These are phyloP conservation scores for Decorospora gaudefroyi DNA, from an alignment of 2,329 filamentous ascomycete species.

Conservation along the genomic window DNA sequence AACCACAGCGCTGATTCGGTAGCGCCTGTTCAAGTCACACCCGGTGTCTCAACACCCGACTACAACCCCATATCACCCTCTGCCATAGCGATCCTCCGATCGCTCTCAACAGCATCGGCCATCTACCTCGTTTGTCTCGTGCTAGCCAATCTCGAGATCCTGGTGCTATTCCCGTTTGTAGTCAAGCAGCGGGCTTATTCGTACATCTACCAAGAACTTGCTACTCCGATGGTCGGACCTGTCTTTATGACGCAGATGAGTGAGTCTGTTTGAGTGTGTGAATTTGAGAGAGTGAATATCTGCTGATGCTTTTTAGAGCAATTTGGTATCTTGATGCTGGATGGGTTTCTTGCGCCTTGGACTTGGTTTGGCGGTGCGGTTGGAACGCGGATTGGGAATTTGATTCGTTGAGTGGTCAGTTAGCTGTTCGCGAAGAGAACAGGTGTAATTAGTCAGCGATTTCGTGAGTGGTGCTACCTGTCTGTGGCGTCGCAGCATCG, in stretches of 20 bases:
- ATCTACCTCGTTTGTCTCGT: not conserved
- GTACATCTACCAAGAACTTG: not conserved
- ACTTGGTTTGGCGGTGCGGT: not conserved
- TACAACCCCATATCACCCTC: not conserved
- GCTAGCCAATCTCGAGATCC: not conserved
- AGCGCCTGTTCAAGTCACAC: no score
- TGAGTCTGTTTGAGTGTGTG: not conserved
- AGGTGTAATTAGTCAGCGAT: no score
- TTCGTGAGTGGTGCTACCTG: no score
- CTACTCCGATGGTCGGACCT: not conserved
- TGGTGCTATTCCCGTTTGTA: not conserved
- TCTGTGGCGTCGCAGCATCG: not conserved
- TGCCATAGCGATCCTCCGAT: not conserved
- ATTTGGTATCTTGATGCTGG: not conserved
- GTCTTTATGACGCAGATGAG: slow-evolving; percentile 6
- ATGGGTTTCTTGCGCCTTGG: not conserved
- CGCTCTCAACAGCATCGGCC: not conserved
- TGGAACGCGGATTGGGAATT: not conserved
- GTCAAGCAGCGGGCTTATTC: slow-evolving; percentile 1
- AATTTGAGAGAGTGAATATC: not conserved
- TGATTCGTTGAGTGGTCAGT: no score
- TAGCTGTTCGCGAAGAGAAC: no score
- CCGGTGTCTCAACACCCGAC: not conserved
- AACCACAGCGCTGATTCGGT: no score
- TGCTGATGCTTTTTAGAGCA: not conserved